Conservation (phyloP, 1,284 basidiomycete species). For the Puccinia horiana region DNA sequence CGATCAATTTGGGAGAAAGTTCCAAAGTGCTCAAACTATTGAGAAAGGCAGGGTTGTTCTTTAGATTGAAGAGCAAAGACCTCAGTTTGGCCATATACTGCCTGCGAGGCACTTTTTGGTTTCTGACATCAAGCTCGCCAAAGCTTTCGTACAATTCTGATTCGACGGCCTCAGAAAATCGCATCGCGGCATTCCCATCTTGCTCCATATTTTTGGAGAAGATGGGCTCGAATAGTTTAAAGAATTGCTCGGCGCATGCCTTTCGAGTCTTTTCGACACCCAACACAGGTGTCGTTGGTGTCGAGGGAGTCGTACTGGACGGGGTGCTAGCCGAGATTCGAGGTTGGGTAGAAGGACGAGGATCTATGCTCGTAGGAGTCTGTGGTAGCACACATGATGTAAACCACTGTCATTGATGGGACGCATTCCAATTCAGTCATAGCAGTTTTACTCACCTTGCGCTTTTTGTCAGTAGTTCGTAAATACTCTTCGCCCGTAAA, state of each 20-base stretch:
- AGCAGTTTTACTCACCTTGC: slow-evolving; percentile 37
- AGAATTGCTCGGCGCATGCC: slow-evolving; percentile 45
- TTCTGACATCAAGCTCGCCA: slow-evolving; percentile 41
- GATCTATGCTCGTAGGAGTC: slow-evolving; percentile 34
- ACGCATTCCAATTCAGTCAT: not conserved
- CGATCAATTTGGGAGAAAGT: slow-evolving; percentile 59
- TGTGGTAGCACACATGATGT: not conserved
- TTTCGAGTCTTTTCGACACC: slow-evolving; percentile 39
- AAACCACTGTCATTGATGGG: not conserved
- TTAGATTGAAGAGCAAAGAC: slow-evolving; percentile 45
- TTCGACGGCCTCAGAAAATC: slow-evolving; percentile 45
- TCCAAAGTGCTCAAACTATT: slow-evolving; percentile 32
- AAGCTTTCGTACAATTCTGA: slow-evolving; percentile 41
- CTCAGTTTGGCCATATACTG: slow-evolving; percentile 46
- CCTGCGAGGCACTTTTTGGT: slow-evolving; percentile 41
- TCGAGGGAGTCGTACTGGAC: slow-evolving; percentile 23
- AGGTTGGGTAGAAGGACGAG: slow-evolving; percentile 31
- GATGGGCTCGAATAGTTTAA: slow-evolving; percentile 40
- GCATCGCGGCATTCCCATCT: slow-evolving; percentile 19
- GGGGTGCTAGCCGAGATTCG: slow-evolving; percentile 31
- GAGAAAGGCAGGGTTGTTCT: slow-evolving; percentile 41
- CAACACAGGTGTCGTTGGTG: slow-evolving; percentile 21
- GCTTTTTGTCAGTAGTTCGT: slow-evolving; percentile 13
- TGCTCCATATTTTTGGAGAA: slow-evolving; percentile 23
- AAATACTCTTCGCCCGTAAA: slow-evolving; percentile 32